These are phyloP conservation scores for Quercus robur DNA, from an alignment of 306 rosid species.

Conservation along the genomic window DNA sequence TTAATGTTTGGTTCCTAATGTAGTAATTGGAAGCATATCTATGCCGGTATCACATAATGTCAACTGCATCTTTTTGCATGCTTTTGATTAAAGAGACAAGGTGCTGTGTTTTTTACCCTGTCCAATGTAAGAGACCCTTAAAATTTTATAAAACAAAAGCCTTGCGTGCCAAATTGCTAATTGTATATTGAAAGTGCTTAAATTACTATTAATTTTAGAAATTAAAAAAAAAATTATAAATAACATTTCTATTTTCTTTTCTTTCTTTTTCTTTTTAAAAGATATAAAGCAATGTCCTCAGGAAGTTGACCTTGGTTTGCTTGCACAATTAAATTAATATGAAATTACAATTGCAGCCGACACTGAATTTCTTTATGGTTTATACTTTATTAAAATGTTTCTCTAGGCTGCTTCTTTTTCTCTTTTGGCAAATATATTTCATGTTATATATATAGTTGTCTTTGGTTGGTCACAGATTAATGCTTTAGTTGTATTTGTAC, in stretches of 20 bases:
- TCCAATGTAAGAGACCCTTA: neutral
- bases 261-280: neutral
- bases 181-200: neutral
- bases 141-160: neutral
- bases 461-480: too few relatives aligned
- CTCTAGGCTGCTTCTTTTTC: neutral
- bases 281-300: slow-evolving; percentile 1
- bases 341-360: neutral
- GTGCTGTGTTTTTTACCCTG: neutral
- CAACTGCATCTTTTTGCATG: neutral
- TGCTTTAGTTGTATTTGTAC: too few relatives aligned
- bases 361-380: neutral
- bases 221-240: too few relatives aligned
- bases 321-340: neutral
- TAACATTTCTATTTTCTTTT: neutral
- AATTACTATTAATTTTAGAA: too few relatives aligned
- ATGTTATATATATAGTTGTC: too few relatives aligned
- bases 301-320: slow-evolving; percentile 10
- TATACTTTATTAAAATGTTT: neutral
- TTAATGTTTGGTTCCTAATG: neutral
- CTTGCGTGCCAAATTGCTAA: neutral
- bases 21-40: neutral
- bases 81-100: neutral
- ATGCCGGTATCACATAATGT: neutral
- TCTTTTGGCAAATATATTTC: neutral